These are phyloP conservation scores for Trichophyton verrucosum DNA, from an alignment of 2,329 filamentous ascomycete species.

Conservation along the genomic window DNA sequence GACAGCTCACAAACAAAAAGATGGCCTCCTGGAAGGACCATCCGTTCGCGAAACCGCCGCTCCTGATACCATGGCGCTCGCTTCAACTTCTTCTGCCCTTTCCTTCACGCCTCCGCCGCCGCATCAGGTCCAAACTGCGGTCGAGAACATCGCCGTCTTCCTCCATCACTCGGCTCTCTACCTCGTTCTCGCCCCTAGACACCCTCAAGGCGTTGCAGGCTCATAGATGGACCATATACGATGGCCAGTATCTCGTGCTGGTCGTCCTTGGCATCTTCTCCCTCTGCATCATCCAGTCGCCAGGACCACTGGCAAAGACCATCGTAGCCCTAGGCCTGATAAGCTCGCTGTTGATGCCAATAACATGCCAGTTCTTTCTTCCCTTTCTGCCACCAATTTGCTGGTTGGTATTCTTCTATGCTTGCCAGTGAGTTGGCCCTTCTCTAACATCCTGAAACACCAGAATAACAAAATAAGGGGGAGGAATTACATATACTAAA, in stretches of 20 bases:
- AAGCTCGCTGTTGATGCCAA: constrained; percentile 62
- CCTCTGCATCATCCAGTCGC: constrained; percentile 64
- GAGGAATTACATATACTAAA: neutral
- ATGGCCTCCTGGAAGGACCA: constrained; percentile 38
- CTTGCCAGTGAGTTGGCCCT: constrained; percentile 61
- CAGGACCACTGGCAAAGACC: constrained; percentile 68
- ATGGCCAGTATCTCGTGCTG: constrained; percentile 71
- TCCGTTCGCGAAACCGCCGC: constrained; percentile 33
- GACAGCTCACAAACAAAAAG: constrained; percentile 2
- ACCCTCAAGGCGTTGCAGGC: constrained; percentile 62
- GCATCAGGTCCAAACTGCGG: constrained; percentile 56
- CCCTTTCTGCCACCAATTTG: constrained; percentile 74
- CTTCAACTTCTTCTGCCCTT: constrained; percentile 45
- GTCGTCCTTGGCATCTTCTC: constrained; percentile 68
- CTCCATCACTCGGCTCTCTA: constrained; percentile 63
- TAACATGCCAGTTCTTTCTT: constrained; percentile 81
- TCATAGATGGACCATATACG: constrained; percentile 70
- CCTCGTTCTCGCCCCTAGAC: constrained; percentile 67
- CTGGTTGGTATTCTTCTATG: constrained; percentile 85
- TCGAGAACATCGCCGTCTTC: constrained; percentile 55
- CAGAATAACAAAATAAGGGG: too few relatives aligned
- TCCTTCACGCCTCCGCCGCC: constrained; percentile 45
- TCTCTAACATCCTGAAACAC: too few relatives aligned
- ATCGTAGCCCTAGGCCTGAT: constrained; percentile 55
- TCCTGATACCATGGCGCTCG: constrained; percentile 39